A percentile compares a stretch with the other conserved stretches of the same genome.
Conservation (phyloP, 2,329 filamentous ascomycete species). For the Aspergillus glaucus region DNA sequence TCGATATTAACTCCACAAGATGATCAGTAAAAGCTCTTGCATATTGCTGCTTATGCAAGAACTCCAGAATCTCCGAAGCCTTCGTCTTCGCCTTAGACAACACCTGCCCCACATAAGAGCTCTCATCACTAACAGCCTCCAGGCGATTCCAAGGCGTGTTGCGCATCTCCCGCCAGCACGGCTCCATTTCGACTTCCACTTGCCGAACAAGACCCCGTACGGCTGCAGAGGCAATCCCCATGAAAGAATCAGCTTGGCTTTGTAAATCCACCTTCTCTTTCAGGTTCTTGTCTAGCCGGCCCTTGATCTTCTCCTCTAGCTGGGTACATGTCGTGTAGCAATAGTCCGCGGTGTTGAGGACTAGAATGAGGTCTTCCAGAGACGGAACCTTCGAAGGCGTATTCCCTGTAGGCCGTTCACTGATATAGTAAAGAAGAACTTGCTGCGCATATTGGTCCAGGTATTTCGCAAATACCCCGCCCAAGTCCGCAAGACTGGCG, state of each 20-base stretch:
- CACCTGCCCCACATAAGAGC: slow-evolving; percentile 80
- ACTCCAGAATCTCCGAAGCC: slow-evolving; percentile 65
- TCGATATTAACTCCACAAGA: slow-evolving; percentile 79
- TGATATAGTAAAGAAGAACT: slow-evolving; percentile 69
- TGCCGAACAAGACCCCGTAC: slow-evolving; percentile 77
- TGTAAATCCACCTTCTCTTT: slow-evolving; percentile 75
- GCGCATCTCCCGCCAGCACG: slow-evolving; percentile 92
- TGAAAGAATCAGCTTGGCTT: slow-evolving; percentile 87
- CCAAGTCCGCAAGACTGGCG: slow-evolving; percentile 76
- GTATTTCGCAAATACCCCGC: slow-evolving; percentile 82
- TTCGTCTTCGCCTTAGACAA: slow-evolving; percentile 65
- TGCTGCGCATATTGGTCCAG: slow-evolving; percentile 93
- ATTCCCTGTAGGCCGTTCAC: slow-evolving; percentile 51
- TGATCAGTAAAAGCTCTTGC: slow-evolving; percentile 93
- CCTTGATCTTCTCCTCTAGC: slow-evolving; percentile 89
- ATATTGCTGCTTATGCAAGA: slow-evolving; percentile 87
- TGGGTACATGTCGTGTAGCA: slow-evolving; percentile 92
- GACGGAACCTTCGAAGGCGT: slow-evolving; percentile 47
- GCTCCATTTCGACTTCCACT: slow-evolving; percentile 75
- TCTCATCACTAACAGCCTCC: slow-evolving; percentile 89
- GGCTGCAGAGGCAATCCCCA: slow-evolving; percentile 85
- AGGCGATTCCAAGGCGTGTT: slow-evolving; percentile 93
- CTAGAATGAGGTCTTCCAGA: slow-evolving; percentile 72
- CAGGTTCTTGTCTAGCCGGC: slow-evolving; percentile 75
- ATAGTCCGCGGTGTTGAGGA: slow-evolving; percentile 95